Evolutionary conservation across 495 filamentous ascomycete genomes (phyloP).

Genomic region (Neurospora sp.): DNA sequence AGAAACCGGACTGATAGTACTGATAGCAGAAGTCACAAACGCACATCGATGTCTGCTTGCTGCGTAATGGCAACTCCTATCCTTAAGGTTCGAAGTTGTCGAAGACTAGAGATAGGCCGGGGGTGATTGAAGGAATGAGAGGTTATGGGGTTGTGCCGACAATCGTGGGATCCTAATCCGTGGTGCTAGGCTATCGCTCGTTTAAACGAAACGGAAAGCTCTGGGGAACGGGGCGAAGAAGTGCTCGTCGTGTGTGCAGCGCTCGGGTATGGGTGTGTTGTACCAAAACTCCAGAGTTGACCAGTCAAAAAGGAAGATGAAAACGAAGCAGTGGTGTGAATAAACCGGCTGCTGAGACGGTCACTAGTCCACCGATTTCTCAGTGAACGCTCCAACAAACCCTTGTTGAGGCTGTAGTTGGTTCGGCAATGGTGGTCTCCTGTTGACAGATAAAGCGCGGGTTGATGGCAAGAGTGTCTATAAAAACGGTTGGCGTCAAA

Average conservation of each 20-base stretch:
- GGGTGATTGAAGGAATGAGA: background rate
- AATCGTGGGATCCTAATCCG: background rate
- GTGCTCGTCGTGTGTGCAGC: background rate
- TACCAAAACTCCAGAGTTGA: constrained; percentile 15
- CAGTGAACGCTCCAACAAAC: background rate
- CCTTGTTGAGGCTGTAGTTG: background rate
- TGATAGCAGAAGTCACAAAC: background rate
- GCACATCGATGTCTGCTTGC: background rate
- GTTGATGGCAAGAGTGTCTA: background rate
- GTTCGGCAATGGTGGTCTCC: background rate
- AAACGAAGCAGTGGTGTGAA: constrained; percentile 9
- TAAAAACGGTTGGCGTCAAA: background rate
- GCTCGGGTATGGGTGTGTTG: constrained; percentile 11
- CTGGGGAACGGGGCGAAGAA: background rate
- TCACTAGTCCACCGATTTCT: constrained; percentile 10
- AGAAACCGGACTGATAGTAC: background rate
- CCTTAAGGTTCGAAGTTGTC: background rate
- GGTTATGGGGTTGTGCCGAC: background rate
- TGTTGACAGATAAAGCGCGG: background rate
- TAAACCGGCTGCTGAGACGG: background rate
- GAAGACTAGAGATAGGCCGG: background rate
- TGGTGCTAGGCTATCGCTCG: background rate
- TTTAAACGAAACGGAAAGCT: constrained; percentile 13
- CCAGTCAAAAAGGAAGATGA: constrained; percentile 26
- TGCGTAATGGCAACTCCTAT: background rate